phyloP scores from a whole-genome alignment of 495 filamentous ascomycete genomes.

The Neurospora discreta region DNA sequence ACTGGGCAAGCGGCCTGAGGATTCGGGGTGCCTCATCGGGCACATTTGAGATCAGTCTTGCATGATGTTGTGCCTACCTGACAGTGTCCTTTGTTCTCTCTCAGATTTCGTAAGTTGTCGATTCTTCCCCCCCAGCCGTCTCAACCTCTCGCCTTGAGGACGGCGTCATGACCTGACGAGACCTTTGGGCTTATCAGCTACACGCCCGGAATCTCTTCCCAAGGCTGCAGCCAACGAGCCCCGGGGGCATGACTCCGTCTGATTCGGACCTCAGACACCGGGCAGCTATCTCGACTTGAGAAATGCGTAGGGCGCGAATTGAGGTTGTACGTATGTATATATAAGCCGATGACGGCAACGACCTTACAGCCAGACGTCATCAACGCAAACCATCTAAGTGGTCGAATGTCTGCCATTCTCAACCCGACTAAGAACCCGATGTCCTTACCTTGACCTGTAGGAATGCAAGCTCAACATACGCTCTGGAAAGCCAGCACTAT shows the following conservation, averaged over 20 bases:
- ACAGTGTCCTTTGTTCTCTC: not conserved
- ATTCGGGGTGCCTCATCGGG: not conserved
- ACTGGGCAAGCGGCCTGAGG: not conserved
- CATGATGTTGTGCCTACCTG: not conserved
- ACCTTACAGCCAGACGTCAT: not conserved
- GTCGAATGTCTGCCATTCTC: not conserved
- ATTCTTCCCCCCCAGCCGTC: not conserved
- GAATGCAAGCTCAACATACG: not conserved
- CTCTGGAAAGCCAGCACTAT: not conserved
- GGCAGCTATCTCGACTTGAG: not conserved
- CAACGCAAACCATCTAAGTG: not conserved
- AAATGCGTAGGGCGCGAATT: not conserved
- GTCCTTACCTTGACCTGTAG: not conserved
- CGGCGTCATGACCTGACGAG: not conserved
- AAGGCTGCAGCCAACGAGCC: not conserved
- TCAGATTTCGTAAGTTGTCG: not conserved
- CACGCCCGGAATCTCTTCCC: not conserved
- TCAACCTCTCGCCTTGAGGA: not conserved
- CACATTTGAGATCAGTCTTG: not conserved
- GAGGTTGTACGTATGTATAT: not conserved
- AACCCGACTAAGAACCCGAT: not conserved
- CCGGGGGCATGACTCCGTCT: not conserved
- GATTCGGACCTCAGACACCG: not conserved
- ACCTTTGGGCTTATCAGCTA: not conserved
- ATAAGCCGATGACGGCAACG: not conserved